Percentiles rank a stretch among this genome's conserved stretches.
These are phyloP conservation scores for Diaporthe helianthi DNA, from an alignment of 2,329 filamentous ascomycete genomes.

Conservation along the genomic window DNA sequence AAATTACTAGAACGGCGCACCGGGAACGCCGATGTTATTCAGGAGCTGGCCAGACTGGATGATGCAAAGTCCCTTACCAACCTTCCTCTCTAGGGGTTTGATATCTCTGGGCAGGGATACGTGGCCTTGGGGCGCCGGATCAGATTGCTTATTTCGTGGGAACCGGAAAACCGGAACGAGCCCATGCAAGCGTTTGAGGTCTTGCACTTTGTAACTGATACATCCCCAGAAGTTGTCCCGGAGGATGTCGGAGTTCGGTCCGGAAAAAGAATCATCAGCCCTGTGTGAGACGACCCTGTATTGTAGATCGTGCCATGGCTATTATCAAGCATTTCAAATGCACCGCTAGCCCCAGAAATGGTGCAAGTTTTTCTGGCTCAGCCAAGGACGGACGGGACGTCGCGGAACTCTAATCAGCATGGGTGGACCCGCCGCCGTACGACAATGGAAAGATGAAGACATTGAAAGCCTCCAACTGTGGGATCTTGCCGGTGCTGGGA, in stretches of 20 bases:
- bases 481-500: neutral
- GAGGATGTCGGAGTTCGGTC: neutral
- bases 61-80: neutral
- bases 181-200: neutral
- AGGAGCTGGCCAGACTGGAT: neutral
- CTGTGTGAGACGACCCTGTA: neutral
- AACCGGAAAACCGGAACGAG: neutral
- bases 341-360: neutral
- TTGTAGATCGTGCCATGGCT: neutral
- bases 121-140: neutral
- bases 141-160: neutral
- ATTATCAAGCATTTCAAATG: constrained; percentile 20
- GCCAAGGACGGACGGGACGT: neutral
- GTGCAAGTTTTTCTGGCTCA: too few species aligned
- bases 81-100: neutral
- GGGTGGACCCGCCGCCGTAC: neutral
- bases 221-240: neutral
- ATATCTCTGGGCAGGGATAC: constrained; percentile 3
- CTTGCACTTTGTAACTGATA: neutral
- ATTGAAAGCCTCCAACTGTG: neutral
- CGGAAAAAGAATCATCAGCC: neutral
- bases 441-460: neutral
- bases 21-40: neutral
- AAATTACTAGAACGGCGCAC: neutral
- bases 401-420: neutral